A percentile compares a stretch with the other conserved stretches of the same genome.
Evolutionary conservation across 208 protist species (phyloP).

Genomic region (Polymyxa betae): DNA sequence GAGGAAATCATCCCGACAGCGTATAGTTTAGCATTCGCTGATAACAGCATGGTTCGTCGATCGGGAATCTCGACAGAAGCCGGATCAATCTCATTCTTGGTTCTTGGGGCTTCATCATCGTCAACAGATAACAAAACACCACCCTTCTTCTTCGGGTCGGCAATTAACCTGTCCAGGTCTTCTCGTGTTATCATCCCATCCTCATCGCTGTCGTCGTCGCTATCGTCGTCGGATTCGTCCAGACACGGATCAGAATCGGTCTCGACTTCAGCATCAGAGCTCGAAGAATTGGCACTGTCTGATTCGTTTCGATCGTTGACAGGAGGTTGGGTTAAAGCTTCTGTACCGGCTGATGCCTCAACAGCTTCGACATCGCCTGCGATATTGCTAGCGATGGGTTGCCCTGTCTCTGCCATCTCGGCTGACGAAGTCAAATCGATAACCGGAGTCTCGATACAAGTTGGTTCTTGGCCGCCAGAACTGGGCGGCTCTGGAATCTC

Average conservation of each 20-base stretch:
- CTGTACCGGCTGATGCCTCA: too few relatives aligned
- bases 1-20: neutral
- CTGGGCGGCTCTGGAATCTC: too few relatives aligned
- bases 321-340: too few relatives aligned
- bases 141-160: neutral
- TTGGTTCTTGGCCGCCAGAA: too few relatives aligned
- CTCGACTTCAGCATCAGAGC: neutral
- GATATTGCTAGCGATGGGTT: too few relatives aligned
- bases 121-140: too few relatives aligned
- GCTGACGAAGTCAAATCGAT: too few relatives aligned
- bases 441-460: too few relatives aligned
- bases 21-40: neutral
- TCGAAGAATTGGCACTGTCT: neutral
- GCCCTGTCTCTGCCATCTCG: too few relatives aligned
- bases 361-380: too few relatives aligned
- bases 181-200: neutral
- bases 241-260: conserved; percentile 41
- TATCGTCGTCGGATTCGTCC: neutral
- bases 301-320: too few relatives aligned
- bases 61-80: conserved; percentile 34
- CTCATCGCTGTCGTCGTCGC: conserved; percentile 6
- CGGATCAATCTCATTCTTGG: conserved; percentile 36
- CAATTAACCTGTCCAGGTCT: conserved; percentile 34
- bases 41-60: neutral
- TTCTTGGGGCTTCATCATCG: neutral